Evolutionary conservation across 371 early-diverging fungal genomes (phyloP).

Genomic region (Encephalitozoon hellem): DNA sequence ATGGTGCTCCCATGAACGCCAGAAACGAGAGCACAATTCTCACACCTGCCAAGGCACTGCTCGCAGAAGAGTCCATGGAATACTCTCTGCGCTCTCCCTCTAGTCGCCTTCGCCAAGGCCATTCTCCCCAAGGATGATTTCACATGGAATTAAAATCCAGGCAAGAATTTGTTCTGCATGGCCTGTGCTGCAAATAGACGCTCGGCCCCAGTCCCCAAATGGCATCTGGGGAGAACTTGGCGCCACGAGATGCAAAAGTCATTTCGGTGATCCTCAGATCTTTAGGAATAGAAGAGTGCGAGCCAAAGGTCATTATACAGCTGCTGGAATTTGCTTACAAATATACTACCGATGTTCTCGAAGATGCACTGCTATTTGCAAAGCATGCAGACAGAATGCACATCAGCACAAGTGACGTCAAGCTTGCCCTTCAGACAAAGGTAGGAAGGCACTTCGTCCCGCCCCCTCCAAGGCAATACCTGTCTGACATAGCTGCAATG

Average conservation of each 20-base stretch:
- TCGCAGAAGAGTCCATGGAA: neutral
- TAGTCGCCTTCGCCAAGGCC: neutral
- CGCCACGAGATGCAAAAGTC: conserved; percentile 77
- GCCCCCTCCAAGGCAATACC: conserved; percentile 60
- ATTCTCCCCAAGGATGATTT: neutral
- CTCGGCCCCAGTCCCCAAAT: neutral
- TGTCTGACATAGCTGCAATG: conserved; percentile 57
- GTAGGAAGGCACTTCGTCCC: conserved; percentile 61
- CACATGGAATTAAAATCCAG: neutral
- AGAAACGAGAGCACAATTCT: conserved; percentile 34
- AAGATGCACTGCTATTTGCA: conserved; percentile 79
- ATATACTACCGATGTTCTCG: conserved; percentile 80
- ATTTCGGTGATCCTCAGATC: conserved; percentile 79
- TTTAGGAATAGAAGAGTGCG: conserved; percentile 81
- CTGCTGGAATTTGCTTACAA: conserved; percentile 86
- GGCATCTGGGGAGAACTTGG: conserved; percentile 53
- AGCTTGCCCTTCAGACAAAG: conserved; percentile 71
- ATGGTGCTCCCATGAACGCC: conserved; percentile 59
- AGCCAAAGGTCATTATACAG: conserved; percentile 85
- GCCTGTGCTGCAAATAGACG: neutral
- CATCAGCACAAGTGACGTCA: conserved; percentile 77
- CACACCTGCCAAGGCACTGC: conserved; percentile 19
- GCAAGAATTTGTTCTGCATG: neutral
- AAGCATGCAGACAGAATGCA: conserved; percentile 76
- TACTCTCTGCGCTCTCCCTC: neutral